Evolutionary conservation across 2,329 filamentous ascomycete species (phyloP), one percentile per base, ranked within the genome.

Genomic region (Pseudogymnoascus sp.): DNA sequence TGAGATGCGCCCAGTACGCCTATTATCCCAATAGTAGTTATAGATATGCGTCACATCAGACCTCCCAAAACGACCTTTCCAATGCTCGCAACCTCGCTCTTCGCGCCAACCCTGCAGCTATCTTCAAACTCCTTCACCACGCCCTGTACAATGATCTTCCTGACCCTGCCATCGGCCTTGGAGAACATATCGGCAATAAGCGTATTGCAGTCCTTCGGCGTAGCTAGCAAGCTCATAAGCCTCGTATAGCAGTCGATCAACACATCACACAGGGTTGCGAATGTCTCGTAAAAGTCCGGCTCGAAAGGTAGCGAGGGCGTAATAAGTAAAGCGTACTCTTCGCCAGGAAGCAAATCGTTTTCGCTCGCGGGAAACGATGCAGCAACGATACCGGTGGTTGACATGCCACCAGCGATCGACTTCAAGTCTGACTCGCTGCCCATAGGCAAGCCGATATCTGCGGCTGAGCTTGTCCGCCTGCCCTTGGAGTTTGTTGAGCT

Each of bases 271-370:
- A 99, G 81, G 11, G 95, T 97, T 13, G 92, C 89, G 77, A 97
- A 97, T 0, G 93, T 97, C 77, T 96, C 92, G 75, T 93, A 95
- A 72, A 96, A 99, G 76, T 99, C 95, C 0, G 95, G 95, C 67
- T 97, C 93, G 72, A 99, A 99, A 0, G 95, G 95, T 59, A 99
- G 78, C 15, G 87, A 88, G 0, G 95, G 95, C n/a, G 93, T 97
- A 19, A 97, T 82, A 1, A 99, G 81, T 73, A 93, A 88, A 0
- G 87, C 86, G 74, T 97, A 99, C 71, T 96, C 91, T 72, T 96
- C 92, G 38, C 92, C 91, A 0, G 89, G 88, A 0, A 90, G 78
- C 23, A 91, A 80, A 67, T 91, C 89, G 7, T 80, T 83, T 70
- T 82, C 85, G 66, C 81, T 84, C 60, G 81, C 82, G 62, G 77